Evolutionary conservation across 371 early-diverging fungal genomes (phyloP).

Genomic region (Syncephalastrum monosporum): DNA sequence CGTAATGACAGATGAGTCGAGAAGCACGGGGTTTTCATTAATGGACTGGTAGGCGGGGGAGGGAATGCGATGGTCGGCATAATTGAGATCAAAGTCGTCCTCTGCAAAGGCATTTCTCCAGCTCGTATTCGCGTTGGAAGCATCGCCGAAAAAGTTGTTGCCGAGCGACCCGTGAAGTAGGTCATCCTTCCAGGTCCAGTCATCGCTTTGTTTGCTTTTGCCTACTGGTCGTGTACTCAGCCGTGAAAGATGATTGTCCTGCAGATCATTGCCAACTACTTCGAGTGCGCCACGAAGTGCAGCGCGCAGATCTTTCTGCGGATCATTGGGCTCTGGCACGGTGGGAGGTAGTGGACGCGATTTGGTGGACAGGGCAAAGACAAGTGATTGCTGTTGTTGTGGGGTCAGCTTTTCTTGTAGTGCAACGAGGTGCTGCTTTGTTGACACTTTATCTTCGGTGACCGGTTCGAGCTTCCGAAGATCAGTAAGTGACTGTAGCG

Average conservation of each 20-base stretch:
- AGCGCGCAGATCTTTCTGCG: constrained; percentile 22
- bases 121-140: no score
- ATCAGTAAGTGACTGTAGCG: constrained; percentile 20
- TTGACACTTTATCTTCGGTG: constrained; percentile 1
- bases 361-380: not conserved
- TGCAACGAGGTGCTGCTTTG: not conserved
- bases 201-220: not conserved
- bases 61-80: not conserved
- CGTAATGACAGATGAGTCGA: constrained; percentile 7
- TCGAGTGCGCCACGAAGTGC: constrained; percentile 28
- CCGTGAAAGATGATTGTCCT: constrained; percentile 10
- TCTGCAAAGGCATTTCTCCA: no score
- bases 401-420: not conserved
- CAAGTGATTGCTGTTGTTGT: constrained; percentile 4
- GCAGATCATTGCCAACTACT: constrained; percentile 28
- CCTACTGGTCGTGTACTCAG: not conserved
- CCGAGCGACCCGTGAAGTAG: constrained; percentile 11
- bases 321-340: not conserved
- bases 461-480: constrained; percentile 10
- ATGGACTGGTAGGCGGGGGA: not conserved
- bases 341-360: constrained; percentile 3
- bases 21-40: not conserved
- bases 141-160: not conserved
- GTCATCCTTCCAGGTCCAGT: constrained; percentile 22
- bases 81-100: not conserved